These are phyloP conservation scores for Plasmodium billcollinsi DNA, from an alignment of 169 alveolate species.

Conservation along the genomic window DNA sequence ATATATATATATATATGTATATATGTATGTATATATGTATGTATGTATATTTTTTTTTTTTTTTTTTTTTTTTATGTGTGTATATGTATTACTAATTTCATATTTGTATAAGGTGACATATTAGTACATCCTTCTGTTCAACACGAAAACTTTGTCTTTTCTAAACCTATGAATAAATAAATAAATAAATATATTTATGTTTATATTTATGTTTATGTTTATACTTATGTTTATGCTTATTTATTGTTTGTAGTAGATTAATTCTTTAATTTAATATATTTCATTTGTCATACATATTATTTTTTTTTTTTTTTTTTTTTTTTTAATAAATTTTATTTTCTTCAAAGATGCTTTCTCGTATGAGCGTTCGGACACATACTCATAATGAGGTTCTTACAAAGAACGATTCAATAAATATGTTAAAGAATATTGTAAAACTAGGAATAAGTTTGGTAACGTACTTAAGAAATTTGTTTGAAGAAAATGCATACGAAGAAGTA, in stretches of 20 bases:
- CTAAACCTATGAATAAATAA: no score
- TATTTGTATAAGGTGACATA: no score
- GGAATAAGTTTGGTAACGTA: conserved; percentile 83
- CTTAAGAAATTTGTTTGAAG: conserved; percentile 81
- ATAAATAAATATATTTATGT: no score
- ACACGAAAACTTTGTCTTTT: no score
- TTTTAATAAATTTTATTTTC: neutral
- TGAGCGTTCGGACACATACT: conserved; percentile 68
- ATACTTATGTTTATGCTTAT: no score
- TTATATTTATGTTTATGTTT: no score
- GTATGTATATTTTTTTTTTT: neutral
- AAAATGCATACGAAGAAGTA: conserved; percentile 83
- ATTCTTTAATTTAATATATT: neutral
- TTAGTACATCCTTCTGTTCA: no score
- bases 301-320: conserved; percentile 3
- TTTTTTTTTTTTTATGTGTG: neutral
- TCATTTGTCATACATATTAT: neutral
- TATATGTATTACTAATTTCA: no score
- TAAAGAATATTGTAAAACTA: conserved; percentile 80
- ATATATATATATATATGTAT: neutral
- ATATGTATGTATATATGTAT: neutral
- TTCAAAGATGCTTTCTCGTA: conserved; percentile 59
- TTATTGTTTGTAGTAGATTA: no score
- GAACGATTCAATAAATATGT: conserved; percentile 79
- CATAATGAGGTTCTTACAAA: conserved; percentile 50